phyloP scores from a whole-genome alignment of 257 asterid species.

The Plantago elongata region DNA sequence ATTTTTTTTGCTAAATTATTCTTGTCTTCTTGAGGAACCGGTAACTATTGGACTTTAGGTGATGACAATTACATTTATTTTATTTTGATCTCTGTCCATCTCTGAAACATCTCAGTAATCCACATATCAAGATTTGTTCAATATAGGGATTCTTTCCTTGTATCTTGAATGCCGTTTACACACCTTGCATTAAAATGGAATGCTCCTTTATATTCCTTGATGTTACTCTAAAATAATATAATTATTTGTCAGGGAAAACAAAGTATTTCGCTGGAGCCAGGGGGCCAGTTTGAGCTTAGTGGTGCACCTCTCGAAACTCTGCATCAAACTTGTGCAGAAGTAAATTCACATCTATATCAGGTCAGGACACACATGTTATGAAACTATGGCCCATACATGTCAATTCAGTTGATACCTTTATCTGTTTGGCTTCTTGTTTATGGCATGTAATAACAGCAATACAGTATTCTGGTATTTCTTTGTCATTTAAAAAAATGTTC shows the following conservation, averaged over 20 bases:
- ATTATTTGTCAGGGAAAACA: slow-evolving; percentile 61
- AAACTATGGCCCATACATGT: neutral
- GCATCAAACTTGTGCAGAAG: slow-evolving; percentile 98
- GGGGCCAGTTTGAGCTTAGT: slow-evolving; percentile 97
- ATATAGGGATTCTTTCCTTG: neutral
- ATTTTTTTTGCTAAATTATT: slow-evolving; percentile 9
- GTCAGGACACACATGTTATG: slow-evolving; percentile 19
- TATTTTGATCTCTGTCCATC: neutral
- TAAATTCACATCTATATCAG: slow-evolving; percentile 98
- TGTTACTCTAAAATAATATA: slow-evolving; percentile 1
- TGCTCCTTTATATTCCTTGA: slow-evolving; percentile 1
- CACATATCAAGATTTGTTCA: neutral
- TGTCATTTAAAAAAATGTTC: neutral
- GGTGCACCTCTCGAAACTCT: slow-evolving; percentile 97
- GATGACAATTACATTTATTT: neutral
- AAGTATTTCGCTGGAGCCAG: slow-evolving; percentile 96
- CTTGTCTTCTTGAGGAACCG: neutral
- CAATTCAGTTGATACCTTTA: neutral
- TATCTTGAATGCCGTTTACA: neutral
- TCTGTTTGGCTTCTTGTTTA: neutral
- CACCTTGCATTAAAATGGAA: neutral
- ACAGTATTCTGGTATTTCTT: neutral
- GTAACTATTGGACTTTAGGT: neutral
- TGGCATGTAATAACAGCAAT: neutral
- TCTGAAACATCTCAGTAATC: neutral